A percentile compares a stretch with the other conserved stretches of the same genome.
phyloP scores from a whole-genome alignment of 306 rosid species.

The Cyclanthera cordifolia region DNA sequence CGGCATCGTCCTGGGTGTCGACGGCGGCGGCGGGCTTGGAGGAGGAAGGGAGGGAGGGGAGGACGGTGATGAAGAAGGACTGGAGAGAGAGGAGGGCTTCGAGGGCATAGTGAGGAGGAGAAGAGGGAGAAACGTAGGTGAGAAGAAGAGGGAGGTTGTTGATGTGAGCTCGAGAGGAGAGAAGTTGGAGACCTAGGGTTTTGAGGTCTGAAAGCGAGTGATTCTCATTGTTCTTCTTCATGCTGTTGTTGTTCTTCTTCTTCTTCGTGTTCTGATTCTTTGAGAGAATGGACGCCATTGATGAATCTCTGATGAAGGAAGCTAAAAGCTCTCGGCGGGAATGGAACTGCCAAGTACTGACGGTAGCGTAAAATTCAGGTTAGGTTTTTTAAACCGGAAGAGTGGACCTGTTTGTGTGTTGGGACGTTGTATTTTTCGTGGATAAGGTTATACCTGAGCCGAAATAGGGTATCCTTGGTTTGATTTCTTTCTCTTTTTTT shows the following conservation, averaged over 20 bases:
- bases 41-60: conserved; percentile 44
- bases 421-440: background rate
- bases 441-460: background rate
- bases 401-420: background rate
- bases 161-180: conserved; percentile 55
- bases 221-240: conserved; percentile 17
- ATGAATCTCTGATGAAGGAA: background rate
- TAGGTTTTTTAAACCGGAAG: background rate
- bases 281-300: conserved; percentile 36
- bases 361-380: background rate
- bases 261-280: conserved; percentile 5
- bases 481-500: too few species aligned
- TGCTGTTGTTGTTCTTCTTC: conserved; percentile 25
- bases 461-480: too few species aligned
- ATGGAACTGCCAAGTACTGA: background rate
- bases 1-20: conserved; percentile 31
- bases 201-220: conserved; percentile 43
- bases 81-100: conserved; percentile 80
- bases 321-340: background rate
- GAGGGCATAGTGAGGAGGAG: conserved; percentile 53
- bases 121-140: conserved; percentile 47
- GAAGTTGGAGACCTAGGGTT: conserved; percentile 66
- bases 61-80: conserved; percentile 57
- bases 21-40: conserved; percentile 16
- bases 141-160: conserved; percentile 82